Evolutionary conservation across 306 rosid species (phyloP), one percentile per base, ranked within the genome.

Genomic region (Prinsepia uniflora): DNA sequence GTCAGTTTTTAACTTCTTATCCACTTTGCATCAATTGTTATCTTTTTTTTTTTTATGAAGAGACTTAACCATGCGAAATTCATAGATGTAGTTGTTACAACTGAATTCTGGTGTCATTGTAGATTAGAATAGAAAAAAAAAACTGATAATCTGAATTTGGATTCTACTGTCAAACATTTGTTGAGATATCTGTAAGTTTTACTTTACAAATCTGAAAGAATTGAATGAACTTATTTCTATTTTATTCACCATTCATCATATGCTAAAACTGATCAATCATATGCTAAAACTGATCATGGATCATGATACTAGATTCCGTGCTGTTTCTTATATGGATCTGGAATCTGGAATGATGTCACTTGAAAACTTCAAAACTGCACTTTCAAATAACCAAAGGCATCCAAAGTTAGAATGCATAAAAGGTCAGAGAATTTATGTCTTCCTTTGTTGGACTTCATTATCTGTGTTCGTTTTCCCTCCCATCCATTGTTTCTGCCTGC

Each of bases 341-440:
- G 79, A 79, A 71, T 81, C 85, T 61, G 98, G 98, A 68, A 76
- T 83, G 78, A 75, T 89, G 75, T 79, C 91, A 7, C 75, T 53
- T 43, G 85, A 86, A 81, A 84, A 86, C 83, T 87, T 94, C 72
- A 79, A 89, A 84, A 65, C 77, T 49, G 94, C 98, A 53, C 84
- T 87, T 67, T 77, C 87, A 61, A 84, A 75, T 81, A 80, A 83
- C 72, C 87, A 84, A 68, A 83, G 90, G 84, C 89, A 88, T 61
- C 95, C 96, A 42, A 94, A 90, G 86, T 77, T 85, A 79, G 96
- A 94, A 72, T 83, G 83, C 78, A 65, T 94, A 75, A 88, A 63
- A 89, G 90, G 97, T 90, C 80, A 14, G 86, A 17, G n/a, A 57
- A 30, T 39, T 59, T 30, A 24, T 70, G 67, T 68, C 59, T 22